These are phyloP conservation scores for Rhodotorula mucilaginosa DNA, from an alignment of 1,284 basidiomycete genomes.

Conservation along the genomic window DNA sequence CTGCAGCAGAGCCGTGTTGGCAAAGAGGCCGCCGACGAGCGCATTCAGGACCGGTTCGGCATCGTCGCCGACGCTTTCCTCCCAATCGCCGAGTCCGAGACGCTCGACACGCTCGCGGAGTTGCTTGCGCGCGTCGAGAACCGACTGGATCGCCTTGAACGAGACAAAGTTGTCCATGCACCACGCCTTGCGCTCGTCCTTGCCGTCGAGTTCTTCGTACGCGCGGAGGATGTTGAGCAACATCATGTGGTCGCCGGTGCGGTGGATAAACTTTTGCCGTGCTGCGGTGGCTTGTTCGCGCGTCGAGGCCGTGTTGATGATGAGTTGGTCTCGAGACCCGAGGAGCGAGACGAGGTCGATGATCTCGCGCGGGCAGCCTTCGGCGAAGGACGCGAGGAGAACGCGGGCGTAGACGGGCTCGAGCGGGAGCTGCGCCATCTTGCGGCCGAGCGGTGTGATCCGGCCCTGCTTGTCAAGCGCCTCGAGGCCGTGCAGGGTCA, in stretches of 20 bases:
- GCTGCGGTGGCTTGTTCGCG: conserved; percentile 58
- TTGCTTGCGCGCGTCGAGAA: conserved; percentile 44
- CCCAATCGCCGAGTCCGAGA: conserved; percentile 41
- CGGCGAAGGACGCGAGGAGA: conserved; percentile 67
- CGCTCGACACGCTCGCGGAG: conserved; percentile 43
- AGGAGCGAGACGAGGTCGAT: conserved; percentile 76
- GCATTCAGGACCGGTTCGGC: conserved; percentile 39
- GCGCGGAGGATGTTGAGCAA: conserved; percentile 48
- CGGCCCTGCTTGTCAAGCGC: conserved; percentile 61
- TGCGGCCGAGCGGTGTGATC: conserved; percentile 67
- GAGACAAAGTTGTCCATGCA: conserved; percentile 67
- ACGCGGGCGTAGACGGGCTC: conserved; percentile 77
- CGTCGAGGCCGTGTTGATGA: conserved; percentile 35
- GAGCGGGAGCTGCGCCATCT: conserved; percentile 79
- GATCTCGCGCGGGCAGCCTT: conserved; percentile 69
- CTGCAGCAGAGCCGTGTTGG: conserved; percentile 77
- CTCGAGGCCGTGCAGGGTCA: conserved; percentile 69
- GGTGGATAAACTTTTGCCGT: conserved; percentile 44
- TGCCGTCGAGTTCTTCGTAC: conserved; percentile 53
- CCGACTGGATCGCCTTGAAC: conserved; percentile 39
- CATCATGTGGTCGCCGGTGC: conserved; percentile 45
- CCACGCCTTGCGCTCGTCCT: conserved; percentile 59
- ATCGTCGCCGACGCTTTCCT: conserved; percentile 43
- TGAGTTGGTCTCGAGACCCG: conserved; percentile 61
- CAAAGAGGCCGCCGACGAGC: conserved; percentile 69